These are phyloP conservation scores for Thelonectria discophora DNA, from an alignment of 2,329 filamentous ascomycete species.

Conservation along the genomic window DNA sequence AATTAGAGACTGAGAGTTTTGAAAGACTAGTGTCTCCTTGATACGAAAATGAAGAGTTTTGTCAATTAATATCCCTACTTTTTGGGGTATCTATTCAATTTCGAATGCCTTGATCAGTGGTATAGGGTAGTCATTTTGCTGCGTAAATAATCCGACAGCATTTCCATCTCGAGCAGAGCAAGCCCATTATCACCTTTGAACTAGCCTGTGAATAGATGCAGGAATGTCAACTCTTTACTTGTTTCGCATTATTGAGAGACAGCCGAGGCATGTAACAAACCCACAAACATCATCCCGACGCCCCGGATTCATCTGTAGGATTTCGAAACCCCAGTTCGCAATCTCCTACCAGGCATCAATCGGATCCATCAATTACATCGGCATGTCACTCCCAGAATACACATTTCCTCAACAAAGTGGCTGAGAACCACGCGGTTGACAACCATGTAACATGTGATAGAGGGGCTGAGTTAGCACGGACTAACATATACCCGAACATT, in stretches of 20 bases:
- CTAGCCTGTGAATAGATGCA: not conserved
- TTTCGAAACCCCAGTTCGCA: not conserved
- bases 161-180: too few relatives aligned
- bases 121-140: not conserved
- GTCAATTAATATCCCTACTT: not conserved
- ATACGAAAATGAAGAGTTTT: too few relatives aligned
- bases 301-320: not conserved
- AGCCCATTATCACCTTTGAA: too few relatives aligned
- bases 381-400: not conserved
- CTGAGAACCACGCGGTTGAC: constrained; percentile 23
- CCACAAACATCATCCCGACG: constrained; percentile 47
- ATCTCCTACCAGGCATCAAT: not conserved
- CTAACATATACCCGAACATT: constrained; percentile 14
- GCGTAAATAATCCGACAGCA: too few relatives aligned
- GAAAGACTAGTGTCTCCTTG: too few relatives aligned
- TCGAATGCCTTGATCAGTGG: too few relatives aligned
- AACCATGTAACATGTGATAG: constrained; percentile 24
- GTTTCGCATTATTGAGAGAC: too few relatives aligned
- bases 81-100: too few relatives aligned
- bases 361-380: not conserved
- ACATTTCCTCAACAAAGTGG: constrained; percentile 11
- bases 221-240: too few relatives aligned
- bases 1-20: too few relatives aligned
- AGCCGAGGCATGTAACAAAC: too few relatives aligned
- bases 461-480: constrained; percentile 16